Conservation (phyloP, 768 basidiomycete species). For the Galerina sulciceps region DNA sequence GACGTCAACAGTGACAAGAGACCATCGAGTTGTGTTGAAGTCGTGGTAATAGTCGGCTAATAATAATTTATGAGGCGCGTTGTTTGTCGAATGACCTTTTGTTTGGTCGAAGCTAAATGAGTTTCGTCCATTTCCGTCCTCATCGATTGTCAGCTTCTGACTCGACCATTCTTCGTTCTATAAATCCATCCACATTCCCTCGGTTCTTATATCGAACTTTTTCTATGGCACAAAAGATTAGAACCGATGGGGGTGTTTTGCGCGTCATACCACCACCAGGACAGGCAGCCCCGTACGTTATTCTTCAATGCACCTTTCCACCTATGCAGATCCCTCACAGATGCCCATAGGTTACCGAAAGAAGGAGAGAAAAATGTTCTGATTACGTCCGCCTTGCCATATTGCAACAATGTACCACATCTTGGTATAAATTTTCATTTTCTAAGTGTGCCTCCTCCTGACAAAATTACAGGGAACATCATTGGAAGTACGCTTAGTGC, state of each 20-base stretch:
- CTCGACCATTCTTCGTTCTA: slow-evolving; percentile 7
- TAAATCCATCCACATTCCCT: not conserved
- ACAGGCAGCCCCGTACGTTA: slow-evolving; percentile 49
- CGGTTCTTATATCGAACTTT: not conserved
- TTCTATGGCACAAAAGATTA: slow-evolving; percentile 58
- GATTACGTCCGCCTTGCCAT: slow-evolving; percentile 94
- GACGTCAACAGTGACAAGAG: not conserved
- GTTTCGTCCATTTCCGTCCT: slow-evolving; percentile 7
- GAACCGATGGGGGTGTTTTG: slow-evolving; percentile 52
- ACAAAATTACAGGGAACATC: slow-evolving; percentile 64
- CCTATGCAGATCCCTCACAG: slow-evolving; percentile 12
- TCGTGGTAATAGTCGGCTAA: not conserved
- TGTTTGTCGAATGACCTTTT: slow-evolving; percentile 19
- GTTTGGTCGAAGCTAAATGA: slow-evolving; percentile 23
- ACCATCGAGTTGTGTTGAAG: not conserved
- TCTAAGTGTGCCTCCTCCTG: not conserved
- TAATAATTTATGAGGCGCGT: slow-evolving; percentile 14
- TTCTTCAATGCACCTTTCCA: slow-evolving; percentile 8
- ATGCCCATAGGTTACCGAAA: slow-evolving; percentile 60
- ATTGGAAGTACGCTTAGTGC: slow-evolving; percentile 97
- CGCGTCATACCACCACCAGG: slow-evolving; percentile 59
- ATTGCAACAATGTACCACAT: slow-evolving; percentile 97
- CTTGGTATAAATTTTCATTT: slow-evolving; percentile 59
- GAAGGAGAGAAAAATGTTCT: slow-evolving; percentile 87
- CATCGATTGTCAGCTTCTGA: slow-evolving; percentile 16